Base-by-base conservation (phyloP, 176 grass and related monocot species). In the Bonia amplexicaulis region DNA sequence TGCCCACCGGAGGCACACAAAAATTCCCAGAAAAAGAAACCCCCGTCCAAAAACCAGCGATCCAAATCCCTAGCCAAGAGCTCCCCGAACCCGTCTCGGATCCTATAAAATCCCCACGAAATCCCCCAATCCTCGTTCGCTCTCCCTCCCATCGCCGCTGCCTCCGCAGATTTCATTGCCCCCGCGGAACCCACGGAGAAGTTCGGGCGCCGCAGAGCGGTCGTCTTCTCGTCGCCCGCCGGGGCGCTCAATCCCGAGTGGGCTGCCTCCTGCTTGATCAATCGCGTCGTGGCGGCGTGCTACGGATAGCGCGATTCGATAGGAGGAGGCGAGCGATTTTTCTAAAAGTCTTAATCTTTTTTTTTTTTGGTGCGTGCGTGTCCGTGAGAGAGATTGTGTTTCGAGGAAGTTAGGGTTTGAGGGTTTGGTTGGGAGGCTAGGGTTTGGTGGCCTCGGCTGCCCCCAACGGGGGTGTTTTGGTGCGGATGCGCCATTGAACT, bases 31-130 rank as follows among this genome's bases (percentile, higher is more conserved):
- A 20, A 66, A 84, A 16, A 44, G 16, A 1, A 86, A 87, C 80
- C 87, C 74, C 74, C 81, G 51, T 87, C 58, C n/a, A 65, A 48
- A 90, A 80, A 67, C 55, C 75, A 46, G 61, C 85, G 35, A 70
- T 60, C 80, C 80, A 80, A 87, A 84, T 90, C 80, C 80, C 42
- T 62, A 46, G 45, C 42, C 41, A 9, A 55, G 47, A 64, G 40
- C 73, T 59, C 69, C 66, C 51, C 20, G 17, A 66, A 5, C n/a
- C 80, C 84, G 31, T 54, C 33, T 13, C 80, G 69, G 70, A 91
- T 67, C 76, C 60, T 33, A 40, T 52, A 26, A 53, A 73, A 79
- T 73, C 80, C 84, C 7, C 17, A 5, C 74, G 44, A 29, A 71
- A 65, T 88, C 49, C 77, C 76, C 85, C 80, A 70, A 80, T 84